Evolutionary conservation across 306 rosid genomes (phyloP).

Genomic region (Alnus rubra): DNA sequence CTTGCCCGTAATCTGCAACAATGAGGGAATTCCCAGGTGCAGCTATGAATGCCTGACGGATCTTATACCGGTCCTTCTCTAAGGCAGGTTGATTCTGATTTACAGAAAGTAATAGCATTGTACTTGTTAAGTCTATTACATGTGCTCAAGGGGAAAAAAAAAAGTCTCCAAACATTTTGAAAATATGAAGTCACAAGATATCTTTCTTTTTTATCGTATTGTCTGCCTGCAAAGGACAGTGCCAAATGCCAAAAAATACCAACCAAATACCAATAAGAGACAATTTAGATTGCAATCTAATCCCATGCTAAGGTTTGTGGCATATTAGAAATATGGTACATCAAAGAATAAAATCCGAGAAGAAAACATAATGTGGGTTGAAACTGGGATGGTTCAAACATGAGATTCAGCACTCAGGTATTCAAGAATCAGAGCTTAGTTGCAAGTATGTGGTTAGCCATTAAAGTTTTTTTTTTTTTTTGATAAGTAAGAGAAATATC

Average conservation of each 20-base stretch:
- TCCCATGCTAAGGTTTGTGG: not conserved
- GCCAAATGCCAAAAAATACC: constrained; percentile 9
- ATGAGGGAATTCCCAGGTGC: constrained; percentile 89
- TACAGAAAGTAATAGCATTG: constrained; percentile 28
- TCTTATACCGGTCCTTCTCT: constrained; percentile 95
- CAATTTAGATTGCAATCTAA: constrained; percentile 14
- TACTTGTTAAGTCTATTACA: constrained; percentile 10
- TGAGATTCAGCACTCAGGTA: not conserved
- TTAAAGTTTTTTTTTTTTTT: too few relatives aligned
- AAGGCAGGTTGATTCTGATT: constrained; percentile 95
- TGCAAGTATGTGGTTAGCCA: not conserved
- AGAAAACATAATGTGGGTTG: not conserved
- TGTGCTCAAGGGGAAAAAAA: too few relatives aligned
- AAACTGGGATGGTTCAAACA: not conserved
- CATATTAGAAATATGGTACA: not conserved
- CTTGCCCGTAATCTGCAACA: constrained; percentile 99
- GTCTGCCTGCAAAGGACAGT: not conserved
- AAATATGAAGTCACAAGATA: not conserved
- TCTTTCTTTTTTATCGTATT: not conserved
- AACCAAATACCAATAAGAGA: constrained; percentile 4
- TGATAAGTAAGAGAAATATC: too few relatives aligned
- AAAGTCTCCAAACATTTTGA: not conserved
- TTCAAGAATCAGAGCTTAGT: not conserved
- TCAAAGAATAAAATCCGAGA: not conserved
- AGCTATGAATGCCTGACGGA: constrained; percentile 93